These are phyloP conservation scores for Colletotrichum orbiculare DNA, from an alignment of 2,329 filamentous ascomycete genomes.

Conservation along the genomic window DNA sequence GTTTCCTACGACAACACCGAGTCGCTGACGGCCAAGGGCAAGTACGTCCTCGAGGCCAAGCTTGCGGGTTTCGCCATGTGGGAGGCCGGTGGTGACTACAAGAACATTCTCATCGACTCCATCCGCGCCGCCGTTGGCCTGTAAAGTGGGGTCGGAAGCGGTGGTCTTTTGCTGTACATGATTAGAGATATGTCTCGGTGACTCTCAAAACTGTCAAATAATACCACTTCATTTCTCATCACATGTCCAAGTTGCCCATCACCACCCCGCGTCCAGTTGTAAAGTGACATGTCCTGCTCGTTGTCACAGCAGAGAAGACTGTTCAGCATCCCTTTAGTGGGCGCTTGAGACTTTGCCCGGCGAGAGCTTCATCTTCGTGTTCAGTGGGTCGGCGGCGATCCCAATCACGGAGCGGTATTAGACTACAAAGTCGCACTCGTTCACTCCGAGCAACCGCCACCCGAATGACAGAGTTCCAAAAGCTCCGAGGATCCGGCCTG, in stretches of 20 bases:
- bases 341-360: background rate
- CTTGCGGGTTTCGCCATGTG: conserved; percentile 31
- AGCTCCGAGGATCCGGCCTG: no score
- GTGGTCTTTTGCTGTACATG: background rate
- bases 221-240: conserved; percentile 8
- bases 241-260: background rate
- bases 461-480: background rate
- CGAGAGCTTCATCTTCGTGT: background rate
- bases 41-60: conserved; percentile 16
- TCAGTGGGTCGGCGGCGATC: background rate
- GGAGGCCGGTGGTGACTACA: conserved; percentile 32
- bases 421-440: background rate
- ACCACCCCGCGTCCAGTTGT: background rate
- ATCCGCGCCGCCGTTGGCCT: conserved; percentile 29
- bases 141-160: background rate
- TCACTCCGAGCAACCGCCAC: background rate
- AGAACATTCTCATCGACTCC: conserved; percentile 29
- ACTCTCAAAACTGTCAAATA: background rate
- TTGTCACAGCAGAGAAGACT: background rate
- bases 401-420: conserved; percentile 1
- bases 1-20: conserved; percentile 33
- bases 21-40: conserved; percentile 28
- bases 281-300: background rate
- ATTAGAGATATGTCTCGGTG: conserved; percentile 7
- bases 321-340: no score